Evolutionary conservation across 768 basidiomycete species (phyloP), one percentile per base, ranked within the genome.

Genomic region (Basidioascus undulatus): DNA sequence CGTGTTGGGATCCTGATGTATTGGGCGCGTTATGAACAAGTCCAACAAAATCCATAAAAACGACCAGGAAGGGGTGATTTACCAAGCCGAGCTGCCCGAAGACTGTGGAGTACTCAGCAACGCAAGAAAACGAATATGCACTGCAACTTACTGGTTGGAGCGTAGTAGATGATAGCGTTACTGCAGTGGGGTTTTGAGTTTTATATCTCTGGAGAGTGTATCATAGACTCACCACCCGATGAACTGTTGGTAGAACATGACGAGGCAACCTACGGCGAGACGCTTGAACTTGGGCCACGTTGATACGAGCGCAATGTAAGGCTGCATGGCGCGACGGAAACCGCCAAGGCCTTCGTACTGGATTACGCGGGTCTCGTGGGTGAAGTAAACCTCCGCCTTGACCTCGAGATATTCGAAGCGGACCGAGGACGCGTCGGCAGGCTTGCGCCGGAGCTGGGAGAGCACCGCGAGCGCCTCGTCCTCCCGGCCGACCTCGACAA

Each of bases 401-500:
- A 41, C 31, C 32, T 46, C 40, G 33, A 42, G 39, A 30, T 34
- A 33, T 25, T 45, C 38, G 20, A 30, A n/a, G 28, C 23, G 19
- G 37, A 42, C 26, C 20, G 27, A 40, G 15, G 37, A 20, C 3
- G 30, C 11, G 5, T 26, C 26, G 21, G 20, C 27, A 16, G 54
- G 52, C 43, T 58, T 57, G 39, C 57, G 55, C 42, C 57, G 51
- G 36, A 59, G 41, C 23, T 53, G 48, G n/a, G 54, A 26, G 24
- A 58, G 51, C 26, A 53, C 47, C 19, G 41, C 20, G 32, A 49
- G 33, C 23, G 58, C 57, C 26, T 44, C 40, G 18, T 53, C 54
- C 41, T 55, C 36, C 9, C 51, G 49, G n/a, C 57, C 57, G 40
- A 53, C 51, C 51, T 56, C 56, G 45, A 58, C 56, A 42, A 54